A percentile compares a stretch with the other conserved stretches of the same genome.
Conservation (phyloP, 805 yeast genomes). For the Saccharomycopsis amapae region DNA sequence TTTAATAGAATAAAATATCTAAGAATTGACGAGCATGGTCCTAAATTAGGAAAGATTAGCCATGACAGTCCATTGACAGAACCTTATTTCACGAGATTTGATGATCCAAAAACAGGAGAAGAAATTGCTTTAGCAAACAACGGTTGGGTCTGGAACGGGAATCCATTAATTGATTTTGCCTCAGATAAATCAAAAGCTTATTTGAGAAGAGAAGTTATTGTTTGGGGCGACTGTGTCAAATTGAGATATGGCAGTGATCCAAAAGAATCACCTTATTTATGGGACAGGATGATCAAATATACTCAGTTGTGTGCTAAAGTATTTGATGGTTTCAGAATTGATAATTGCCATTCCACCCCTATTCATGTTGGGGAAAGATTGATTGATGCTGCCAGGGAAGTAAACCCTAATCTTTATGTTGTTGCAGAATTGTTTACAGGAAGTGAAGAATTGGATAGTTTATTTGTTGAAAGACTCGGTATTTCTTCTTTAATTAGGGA, state of each 20-base stretch:
- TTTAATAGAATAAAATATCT: conserved; percentile 69
- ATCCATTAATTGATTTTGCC: conserved; percentile 91
- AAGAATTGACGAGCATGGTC: conserved; percentile 77
- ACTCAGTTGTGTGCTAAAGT: conserved; percentile 61
- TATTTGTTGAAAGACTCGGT: conserved; percentile 86
- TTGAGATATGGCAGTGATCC: conserved; percentile 74
- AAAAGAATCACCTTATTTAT: conserved; percentile 79
- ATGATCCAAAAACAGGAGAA: conserved; percentile 41
- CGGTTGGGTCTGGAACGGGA: conserved; percentile 99
- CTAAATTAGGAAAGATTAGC: conserved; percentile 63
- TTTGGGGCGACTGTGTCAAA: conserved; percentile 97
- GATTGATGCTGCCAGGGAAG: conserved; percentile 78
- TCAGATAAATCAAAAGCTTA: conserved; percentile 72
- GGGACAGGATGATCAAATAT: conserved; percentile 83
- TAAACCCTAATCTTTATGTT: conserved; percentile 80
- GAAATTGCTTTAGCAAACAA: conserved; percentile 80
- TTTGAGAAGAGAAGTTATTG: conserved; percentile 83
- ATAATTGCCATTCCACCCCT: conserved; percentile 95
- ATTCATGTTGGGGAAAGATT: conserved; percentile 86
- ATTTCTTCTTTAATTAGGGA: conserved; percentile 86
- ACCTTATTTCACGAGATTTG: conserved; percentile 78
- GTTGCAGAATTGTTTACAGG: conserved; percentile 95
- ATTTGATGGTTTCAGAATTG: conserved; percentile 87
- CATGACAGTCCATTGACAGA: conserved; percentile 62
- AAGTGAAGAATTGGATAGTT: conserved; percentile 80